A percentile compares a stretch with the other conserved stretches of the same genome.
phyloP scores from a whole-genome alignment of 2,329 filamentous ascomycete genomes.

The Tolypocladium endophyticum region DNA sequence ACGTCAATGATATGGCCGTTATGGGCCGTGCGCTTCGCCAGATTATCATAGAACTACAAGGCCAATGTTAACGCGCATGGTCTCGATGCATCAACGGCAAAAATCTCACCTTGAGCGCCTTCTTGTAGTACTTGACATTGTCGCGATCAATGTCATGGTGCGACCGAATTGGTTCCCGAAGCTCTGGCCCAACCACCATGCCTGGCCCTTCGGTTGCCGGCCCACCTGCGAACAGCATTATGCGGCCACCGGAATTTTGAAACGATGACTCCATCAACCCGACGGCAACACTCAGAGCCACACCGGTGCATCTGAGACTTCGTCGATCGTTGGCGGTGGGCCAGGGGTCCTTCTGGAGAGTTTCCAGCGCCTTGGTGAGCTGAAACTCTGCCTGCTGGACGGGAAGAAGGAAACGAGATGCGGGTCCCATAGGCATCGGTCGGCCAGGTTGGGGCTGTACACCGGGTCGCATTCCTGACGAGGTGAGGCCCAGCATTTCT shows the following conservation, averaged over 20 bases:
- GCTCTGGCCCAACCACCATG: constrained; percentile 90
- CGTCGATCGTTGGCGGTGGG: constrained; percentile 90
- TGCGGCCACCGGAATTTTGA: constrained; percentile 85
- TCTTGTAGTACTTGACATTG: constrained; percentile 99
- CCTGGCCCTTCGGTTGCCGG: constrained; percentile 93
- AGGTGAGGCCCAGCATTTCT: constrained; percentile 86
- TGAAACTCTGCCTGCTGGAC: constrained; percentile 96
- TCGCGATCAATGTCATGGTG: constrained; percentile 98
- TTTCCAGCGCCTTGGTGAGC: constrained; percentile 89
- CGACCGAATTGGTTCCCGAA: constrained; percentile 92
- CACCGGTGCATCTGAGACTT: constrained; percentile 83
- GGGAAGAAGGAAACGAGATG: constrained; percentile 82
- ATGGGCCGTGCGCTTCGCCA: constrained; percentile 88
- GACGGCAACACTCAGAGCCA: constrained; percentile 90
- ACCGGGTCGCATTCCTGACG: constrained; percentile 62
- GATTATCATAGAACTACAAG: constrained; percentile 75
- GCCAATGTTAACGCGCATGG: background rate
- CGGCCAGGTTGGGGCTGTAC: constrained; percentile 67
- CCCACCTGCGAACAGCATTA: constrained; percentile 96
- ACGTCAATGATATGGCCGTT: constrained; percentile 98
- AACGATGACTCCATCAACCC: constrained; percentile 90
- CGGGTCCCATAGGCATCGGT: constrained; percentile 66
- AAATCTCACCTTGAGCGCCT: constrained; percentile 71
- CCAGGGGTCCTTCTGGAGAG: constrained; percentile 95
- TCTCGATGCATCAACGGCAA: background rate